These are phyloP conservation scores for Colletotrichum lini DNA, from an alignment of 2,329 filamentous ascomycete genomes.

Conservation along the genomic window DNA sequence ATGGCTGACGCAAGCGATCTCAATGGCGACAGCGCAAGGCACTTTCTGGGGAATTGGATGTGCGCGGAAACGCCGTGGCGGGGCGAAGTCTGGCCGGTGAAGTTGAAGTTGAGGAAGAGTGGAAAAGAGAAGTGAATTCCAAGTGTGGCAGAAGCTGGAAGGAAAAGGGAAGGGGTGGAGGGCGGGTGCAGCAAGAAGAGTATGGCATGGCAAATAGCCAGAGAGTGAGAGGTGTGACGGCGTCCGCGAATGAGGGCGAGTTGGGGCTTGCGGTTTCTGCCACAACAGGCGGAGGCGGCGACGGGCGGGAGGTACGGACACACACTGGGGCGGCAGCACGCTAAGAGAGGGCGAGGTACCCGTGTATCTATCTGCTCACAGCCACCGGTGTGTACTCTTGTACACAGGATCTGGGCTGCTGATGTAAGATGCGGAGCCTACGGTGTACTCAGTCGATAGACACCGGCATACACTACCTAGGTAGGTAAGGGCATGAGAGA, in stretches of 20 bases:
- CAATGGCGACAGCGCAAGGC: conserved; percentile 1
- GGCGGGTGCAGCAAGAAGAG: conserved; percentile 36
- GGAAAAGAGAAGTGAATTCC: conserved; percentile 35
- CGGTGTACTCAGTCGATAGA: not conserved
- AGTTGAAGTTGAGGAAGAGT: conserved; percentile 33
- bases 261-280: conserved; percentile 36
- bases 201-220: conserved; percentile 26
- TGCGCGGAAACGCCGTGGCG: conserved; percentile 19
- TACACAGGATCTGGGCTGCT: not conserved
- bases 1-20: conserved; percentile 22
- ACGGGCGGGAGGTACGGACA: conserved; percentile 33
- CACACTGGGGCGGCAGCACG: conserved; percentile 21
- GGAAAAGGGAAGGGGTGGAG: conserved; percentile 41
- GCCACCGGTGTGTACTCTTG: too few species aligned
- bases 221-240: conserved; percentile 35
- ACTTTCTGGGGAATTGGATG: conserved; percentile 2
- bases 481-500: not conserved
- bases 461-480: not conserved
- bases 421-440: conserved; percentile 11
- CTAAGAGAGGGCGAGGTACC: conserved; percentile 14
- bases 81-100: conserved; percentile 10
- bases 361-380: not conserved
- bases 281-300: conserved; percentile 22
- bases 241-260: conserved; percentile 26
- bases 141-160: conserved; percentile 42